These are phyloP conservation scores for Chara braunii DNA, from an alignment of 139 green algal genomes.

Conservation along the genomic window DNA sequence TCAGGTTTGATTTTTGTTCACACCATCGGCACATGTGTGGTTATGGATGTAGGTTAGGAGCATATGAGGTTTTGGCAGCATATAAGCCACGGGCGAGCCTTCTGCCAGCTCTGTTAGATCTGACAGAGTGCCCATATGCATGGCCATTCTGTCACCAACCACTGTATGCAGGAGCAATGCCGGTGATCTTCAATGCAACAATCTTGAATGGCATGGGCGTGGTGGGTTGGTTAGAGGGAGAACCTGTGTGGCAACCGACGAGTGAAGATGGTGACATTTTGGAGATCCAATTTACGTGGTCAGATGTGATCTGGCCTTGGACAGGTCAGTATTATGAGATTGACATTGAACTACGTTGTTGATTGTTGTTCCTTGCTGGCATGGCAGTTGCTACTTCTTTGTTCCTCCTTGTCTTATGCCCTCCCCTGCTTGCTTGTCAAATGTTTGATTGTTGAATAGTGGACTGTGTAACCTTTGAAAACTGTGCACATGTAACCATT, in stretches of 20 bases:
- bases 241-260: slow-evolving; percentile 33
- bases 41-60: too few species aligned
- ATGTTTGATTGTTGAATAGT: too few species aligned
- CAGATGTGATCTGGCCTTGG: slow-evolving; percentile 86
- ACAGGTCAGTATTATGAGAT: slow-evolving; percentile 44
- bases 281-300: slow-evolving; percentile 73
- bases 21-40: too few species aligned
- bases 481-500: too few species aligned
- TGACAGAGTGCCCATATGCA: slow-evolving; percentile 88
- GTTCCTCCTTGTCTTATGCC: too few species aligned
- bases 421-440: too few species aligned
- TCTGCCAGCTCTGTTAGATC: slow-evolving; percentile 67
- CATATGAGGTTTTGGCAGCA: slow-evolving; percentile 50
- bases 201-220: slow-evolving; percentile 92
- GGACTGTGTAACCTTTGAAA: too few species aligned
- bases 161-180: slow-evolving; percentile 60
- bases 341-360: too few species aligned
- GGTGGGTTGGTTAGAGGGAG: slow-evolving; percentile 54
- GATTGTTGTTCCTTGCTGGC: too few species aligned
- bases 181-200: slow-evolving; percentile 90
- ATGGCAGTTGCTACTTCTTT: too few species aligned
- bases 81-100: slow-evolving; percentile 82
- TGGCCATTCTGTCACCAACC: slow-evolving; percentile 89
- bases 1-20: too few species aligned
- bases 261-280: slow-evolving; percentile 44